Base-by-base conservation (phyloP, 2,329 filamentous ascomycete species). In the Fusarium algeriense region DNA sequence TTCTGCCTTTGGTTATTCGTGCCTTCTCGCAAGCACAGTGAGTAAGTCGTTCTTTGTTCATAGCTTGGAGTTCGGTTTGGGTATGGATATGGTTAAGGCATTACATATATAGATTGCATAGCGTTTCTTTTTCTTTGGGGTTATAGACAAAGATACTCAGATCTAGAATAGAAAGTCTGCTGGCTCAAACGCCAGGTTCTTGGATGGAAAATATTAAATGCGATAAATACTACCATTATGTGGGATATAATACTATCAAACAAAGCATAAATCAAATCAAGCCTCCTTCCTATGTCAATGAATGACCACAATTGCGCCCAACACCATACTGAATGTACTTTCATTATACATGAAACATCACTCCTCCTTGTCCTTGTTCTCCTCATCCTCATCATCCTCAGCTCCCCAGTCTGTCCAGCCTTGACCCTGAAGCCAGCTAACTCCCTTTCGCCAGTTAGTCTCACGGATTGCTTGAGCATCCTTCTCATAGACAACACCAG, bases 401-500 rank as follows among this genome's bases (percentile, higher is more conserved):
- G 85, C 77, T 1, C 84, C 84, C 83, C 91, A 90, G 78, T 96
- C 93, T 55, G 87, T 86, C 84, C 90, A 94, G 0, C 92, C 92
- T 75, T 95, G 91, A 0, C 93, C 93, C 58, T 91, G 85, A 43
- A 94, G 80, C 86, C 92, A 92, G 54, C 90, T 90, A 69, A 97
- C 82, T 0, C 88, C 89, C 84, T 94, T 95, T 54, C 93, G 86
- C 79, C 92, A 88, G 49, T 87, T 84, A 0, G 83, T 85, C 68
- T 93, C 92, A 57, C 88, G 88, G 19, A 97, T 87, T 2, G 92
- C 90, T 56, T 84, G 83, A 0, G 92, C 90, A 60, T 92, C 88
- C 30, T 86, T 84, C 83, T 97, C 93, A 76, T 95, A 93, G 3
- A 96, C 89, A 12, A 89, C 88, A 60, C 94, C 93, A 20, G 95